A percentile compares a stretch with the other conserved stretches of the same genome.
Evolutionary conservation across 768 basidiomycete genomes (phyloP).

Genomic region (Calocybe indica): DNA sequence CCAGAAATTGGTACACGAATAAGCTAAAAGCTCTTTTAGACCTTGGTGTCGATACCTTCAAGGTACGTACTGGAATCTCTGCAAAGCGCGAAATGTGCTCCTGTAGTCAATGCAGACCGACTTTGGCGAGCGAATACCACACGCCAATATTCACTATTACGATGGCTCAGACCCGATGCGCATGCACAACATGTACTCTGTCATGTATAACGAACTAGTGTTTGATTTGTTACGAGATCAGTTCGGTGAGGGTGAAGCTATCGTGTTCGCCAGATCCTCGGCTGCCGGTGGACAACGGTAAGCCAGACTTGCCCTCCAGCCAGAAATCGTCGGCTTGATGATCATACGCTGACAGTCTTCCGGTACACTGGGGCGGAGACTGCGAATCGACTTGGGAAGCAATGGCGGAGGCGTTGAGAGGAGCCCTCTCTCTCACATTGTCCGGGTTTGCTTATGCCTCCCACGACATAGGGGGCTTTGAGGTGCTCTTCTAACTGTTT

Average conservation of each 20-base stretch:
- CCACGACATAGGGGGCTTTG: conserved; percentile 77
- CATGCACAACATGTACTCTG: conserved; percentile 70
- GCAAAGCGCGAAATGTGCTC: neutral
- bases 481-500: conserved; percentile 28
- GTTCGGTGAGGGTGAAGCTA: conserved; percentile 59
- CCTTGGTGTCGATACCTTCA: conserved; percentile 53
- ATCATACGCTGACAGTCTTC: conserved; percentile 21
- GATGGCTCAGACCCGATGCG: conserved; percentile 64
- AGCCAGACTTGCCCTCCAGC: conserved; percentile 1
- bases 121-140: conserved; percentile 74
- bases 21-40: conserved; percentile 47
- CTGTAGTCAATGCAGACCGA: conserved; percentile 43
- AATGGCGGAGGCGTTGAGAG: conserved; percentile 71
- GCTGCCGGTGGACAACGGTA: conserved; percentile 67
- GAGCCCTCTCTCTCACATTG: conserved; percentile 55
- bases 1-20: conserved; percentile 48
- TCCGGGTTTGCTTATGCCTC: conserved; percentile 71
- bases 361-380: conserved; percentile 66
- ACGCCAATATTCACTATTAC: conserved; percentile 53
- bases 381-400: conserved; percentile 75
- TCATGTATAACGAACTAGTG: conserved; percentile 66
- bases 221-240: conserved; percentile 53
- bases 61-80: conserved; percentile 27
- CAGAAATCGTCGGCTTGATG: neutral
- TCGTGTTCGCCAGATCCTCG: conserved; percentile 64